These are phyloP conservation scores for Prunus mume DNA, from an alignment of 306 rosid genomes.

Conservation along the genomic window DNA sequence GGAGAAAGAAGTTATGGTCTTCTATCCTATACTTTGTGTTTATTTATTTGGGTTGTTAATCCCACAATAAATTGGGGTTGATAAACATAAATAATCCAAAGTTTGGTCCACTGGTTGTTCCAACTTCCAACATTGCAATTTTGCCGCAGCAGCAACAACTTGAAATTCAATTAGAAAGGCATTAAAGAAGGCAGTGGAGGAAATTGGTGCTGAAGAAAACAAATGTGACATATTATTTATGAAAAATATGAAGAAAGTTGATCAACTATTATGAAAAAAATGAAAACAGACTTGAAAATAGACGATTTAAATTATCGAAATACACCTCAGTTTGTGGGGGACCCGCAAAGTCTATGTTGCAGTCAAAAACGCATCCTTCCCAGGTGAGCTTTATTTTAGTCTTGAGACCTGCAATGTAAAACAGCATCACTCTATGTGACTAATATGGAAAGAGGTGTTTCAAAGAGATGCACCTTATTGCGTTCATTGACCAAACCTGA, in stretches of 20 bases:
- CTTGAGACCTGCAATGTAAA: conserved; percentile 21
- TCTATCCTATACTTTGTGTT: not conserved
- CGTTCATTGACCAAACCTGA: conserved; percentile 45
- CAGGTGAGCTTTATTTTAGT: conserved; percentile 37
- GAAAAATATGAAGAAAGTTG: too few species aligned
- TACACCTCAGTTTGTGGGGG: not conserved
- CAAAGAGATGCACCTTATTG: conserved; percentile 26
- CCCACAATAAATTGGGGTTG: not conserved
- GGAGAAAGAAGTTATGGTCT: not conserved
- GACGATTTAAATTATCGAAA: too few species aligned
- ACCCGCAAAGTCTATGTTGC: not conserved
- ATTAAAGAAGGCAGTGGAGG: not conserved
- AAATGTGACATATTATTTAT: not conserved
- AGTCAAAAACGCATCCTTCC: conserved; percentile 9
- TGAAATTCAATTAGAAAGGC: not conserved
- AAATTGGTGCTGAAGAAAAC: not conserved
- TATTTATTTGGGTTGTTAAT: not conserved
- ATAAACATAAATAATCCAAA: conserved; percentile 11
- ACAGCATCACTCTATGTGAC: conserved; percentile 22
- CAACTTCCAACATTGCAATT: not conserved
- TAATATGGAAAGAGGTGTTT: conserved; percentile 42
- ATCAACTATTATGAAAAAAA: too few species aligned
- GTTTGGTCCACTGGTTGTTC: conserved; percentile 8
- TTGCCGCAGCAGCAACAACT: not conserved
- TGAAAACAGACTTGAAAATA: too few species aligned